A percentile compares a stretch with the other conserved stretches of the same genome.
Conservation (phyloP, 1,284 basidiomycete genomes). For the Fomes fomentarius region DNA sequence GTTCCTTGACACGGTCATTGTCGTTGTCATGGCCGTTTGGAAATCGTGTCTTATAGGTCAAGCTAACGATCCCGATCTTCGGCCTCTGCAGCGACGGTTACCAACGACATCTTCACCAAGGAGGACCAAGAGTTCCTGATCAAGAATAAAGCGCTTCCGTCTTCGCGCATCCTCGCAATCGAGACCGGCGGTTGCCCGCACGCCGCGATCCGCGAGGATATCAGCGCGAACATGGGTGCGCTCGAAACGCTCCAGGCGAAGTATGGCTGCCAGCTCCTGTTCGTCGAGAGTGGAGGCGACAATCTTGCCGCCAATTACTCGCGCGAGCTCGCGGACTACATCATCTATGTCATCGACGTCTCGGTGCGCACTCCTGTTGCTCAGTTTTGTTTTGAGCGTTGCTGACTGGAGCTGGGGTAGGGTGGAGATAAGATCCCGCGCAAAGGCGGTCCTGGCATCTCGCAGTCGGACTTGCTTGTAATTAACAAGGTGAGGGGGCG, state of each 20-base stretch:
- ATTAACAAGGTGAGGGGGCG: conserved; percentile 82
- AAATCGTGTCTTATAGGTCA: too few relatives aligned
- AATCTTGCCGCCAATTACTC: conserved; percentile 97
- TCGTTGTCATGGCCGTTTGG: too few relatives aligned
- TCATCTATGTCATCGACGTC: conserved; percentile 92
- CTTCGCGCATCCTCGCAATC: conserved; percentile 90
- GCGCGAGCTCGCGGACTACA: conserved; percentile 95
- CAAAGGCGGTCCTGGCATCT: conserved; percentile 97
- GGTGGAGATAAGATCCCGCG: conserved; percentile 98
- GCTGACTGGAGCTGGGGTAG: conserved; percentile 34
- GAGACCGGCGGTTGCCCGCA: conserved; percentile 97
- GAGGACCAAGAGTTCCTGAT: conserved; percentile 99
- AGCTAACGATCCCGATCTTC: too few relatives aligned
- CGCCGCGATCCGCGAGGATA: conserved; percentile 96
- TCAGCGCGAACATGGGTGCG: conserved; percentile 95
- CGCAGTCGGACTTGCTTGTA: conserved; percentile 92
- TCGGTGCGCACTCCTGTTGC: conserved; percentile 45
- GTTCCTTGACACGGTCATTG: too few relatives aligned
- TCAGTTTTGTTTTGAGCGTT: not conserved
- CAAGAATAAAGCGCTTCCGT: conserved; percentile 85
- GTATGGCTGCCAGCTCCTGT: conserved; percentile 80
- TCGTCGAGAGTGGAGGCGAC: conserved; percentile 96
- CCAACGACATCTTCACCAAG: conserved; percentile 96
- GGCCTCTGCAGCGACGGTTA: conserved; percentile 76
- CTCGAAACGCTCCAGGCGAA: conserved; percentile 96